Base-by-base conservation (phyloP, 1,284 basidiomycete species). In the Tremellales sp. region DNA sequence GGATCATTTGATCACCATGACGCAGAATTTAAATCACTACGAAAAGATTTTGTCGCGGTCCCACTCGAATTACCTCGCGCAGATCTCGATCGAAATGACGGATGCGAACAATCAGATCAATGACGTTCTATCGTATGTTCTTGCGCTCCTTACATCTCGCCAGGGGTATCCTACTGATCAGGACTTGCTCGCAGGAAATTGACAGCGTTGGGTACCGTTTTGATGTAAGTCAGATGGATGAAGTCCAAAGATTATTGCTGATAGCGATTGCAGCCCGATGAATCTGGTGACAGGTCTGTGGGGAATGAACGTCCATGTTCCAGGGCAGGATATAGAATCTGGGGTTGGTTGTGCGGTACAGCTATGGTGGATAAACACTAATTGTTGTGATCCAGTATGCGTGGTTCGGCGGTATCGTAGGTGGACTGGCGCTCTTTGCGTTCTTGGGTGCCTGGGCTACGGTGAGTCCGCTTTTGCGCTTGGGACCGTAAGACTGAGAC, bases 61-160 rank as follows among this genome's bases (percentile, higher is more conserved):
- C 34, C 94, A 98, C 74, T 97, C 92, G n/a, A 98, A 98, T 71
- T 98, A 97, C 75, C 84, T 97, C 45, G 93, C 93, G 1, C 93
- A 97, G 66, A 97, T 97, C 61, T 93, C 88, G 33, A 95, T 97
- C 73, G 93, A 97, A 75, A 97, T 95, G 92, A 97, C 94, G 26
- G 94, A 98, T 66, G 95, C 95, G 44, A 99, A 99, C 76, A 98
- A 99, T 73, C 93, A 97, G 75, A 98, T 97, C 76, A 99, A 99
- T 74, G 93, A 98, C 69, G 94, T 99, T 3, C 81, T 99, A 5
- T 68, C 66, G 62, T 67, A 27, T 50, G 65, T 58, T 4, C 5
- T 12, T 34, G 26, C 10, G 19, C 19, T 22, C 39, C 22, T 39
- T 24, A 14, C 8, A 14, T 12, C 31, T 28, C 24, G 26, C 22